Conservation (phyloP, 345 rosid species). For the Passiflora organensis region DNA sequence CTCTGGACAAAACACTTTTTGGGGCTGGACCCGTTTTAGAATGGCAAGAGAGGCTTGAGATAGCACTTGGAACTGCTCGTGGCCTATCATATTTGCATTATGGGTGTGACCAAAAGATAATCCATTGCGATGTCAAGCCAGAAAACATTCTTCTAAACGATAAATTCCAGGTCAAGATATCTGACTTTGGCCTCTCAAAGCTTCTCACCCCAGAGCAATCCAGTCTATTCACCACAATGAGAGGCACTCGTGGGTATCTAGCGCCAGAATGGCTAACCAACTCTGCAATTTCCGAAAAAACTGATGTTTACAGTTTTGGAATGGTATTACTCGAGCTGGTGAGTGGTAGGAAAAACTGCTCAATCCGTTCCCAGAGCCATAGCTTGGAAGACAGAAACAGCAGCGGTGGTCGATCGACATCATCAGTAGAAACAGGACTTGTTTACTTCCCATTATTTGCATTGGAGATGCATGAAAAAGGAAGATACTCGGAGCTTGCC, state of each 20-base stretch:
- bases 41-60: slow-evolving; percentile 23
- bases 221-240: slow-evolving; percentile 23
- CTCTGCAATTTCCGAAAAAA: slow-evolving; percentile 21
- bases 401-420: slow-evolving; percentile 15
- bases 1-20: slow-evolving; percentile 21
- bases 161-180: slow-evolving; percentile 18
- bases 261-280: slow-evolving; percentile 29
- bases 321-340: slow-evolving; percentile 27
- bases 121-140: slow-evolving; percentile 28
- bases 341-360: slow-evolving; percentile 26
- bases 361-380: slow-evolving; percentile 7
- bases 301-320: slow-evolving; percentile 25
- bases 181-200: slow-evolving; percentile 30
- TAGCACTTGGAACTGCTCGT: slow-evolving; percentile 28
- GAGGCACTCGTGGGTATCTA: slow-evolving; percentile 28
- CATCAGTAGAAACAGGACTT: slow-evolving; percentile 16
- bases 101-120: slow-evolving; percentile 19
- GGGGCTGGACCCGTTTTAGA: slow-evolving; percentile 15
- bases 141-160: slow-evolving; percentile 24
- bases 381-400: slow-evolving; percentile 16
- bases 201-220: slow-evolving; percentile 22
- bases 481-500: slow-evolving; percentile 64
- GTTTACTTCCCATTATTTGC: slow-evolving; percentile 76
- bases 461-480: slow-evolving; percentile 48
- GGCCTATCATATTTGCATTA: slow-evolving; percentile 22